Conservation (phyloP, 805 yeast genomes). For the Suhomyces sp. region DNA sequence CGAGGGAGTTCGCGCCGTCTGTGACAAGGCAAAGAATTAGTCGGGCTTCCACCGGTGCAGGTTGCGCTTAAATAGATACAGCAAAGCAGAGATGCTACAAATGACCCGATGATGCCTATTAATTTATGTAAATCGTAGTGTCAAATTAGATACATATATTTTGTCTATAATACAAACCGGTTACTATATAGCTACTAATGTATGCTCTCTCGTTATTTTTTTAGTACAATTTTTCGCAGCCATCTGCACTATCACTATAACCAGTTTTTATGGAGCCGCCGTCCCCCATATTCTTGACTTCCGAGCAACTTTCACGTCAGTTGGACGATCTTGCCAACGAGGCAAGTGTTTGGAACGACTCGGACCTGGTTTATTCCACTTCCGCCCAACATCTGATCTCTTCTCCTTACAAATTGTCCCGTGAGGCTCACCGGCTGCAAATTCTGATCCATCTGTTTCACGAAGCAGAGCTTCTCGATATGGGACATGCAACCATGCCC, state of each 20-base stretch:
- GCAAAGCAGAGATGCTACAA: too few species aligned
- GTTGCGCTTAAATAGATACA: too few species aligned
- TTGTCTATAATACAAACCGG: too few species aligned
- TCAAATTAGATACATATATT: too few species aligned
- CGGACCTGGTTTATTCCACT: not conserved
- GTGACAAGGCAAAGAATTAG: too few species aligned
- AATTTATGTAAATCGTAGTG: too few species aligned
- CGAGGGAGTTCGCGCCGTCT: too few species aligned
- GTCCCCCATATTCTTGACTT: not conserved
- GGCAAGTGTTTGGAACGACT: constrained; percentile 17
- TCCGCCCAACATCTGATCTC: not conserved
- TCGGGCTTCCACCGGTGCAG: too few species aligned
- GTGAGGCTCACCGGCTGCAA: not conserved
- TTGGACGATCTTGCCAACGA: constrained; percentile 24
- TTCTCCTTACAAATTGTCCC: not conserved
- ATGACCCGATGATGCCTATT: too few species aligned
- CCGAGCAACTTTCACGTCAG: constrained; percentile 4
- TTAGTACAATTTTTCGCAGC: not conserved
- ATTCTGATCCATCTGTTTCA: not conserved
- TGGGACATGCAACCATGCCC: not conserved
- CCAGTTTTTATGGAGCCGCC: not conserved
- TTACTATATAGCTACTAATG: not conserved
- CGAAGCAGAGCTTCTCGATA: not conserved
- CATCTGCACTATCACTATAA: not conserved
- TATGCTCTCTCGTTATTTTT: not conserved